These are phyloP conservation scores for Coniferiporia weirii DNA, from an alignment of 1,284 basidiomycete species.

Conservation along the genomic window DNA sequence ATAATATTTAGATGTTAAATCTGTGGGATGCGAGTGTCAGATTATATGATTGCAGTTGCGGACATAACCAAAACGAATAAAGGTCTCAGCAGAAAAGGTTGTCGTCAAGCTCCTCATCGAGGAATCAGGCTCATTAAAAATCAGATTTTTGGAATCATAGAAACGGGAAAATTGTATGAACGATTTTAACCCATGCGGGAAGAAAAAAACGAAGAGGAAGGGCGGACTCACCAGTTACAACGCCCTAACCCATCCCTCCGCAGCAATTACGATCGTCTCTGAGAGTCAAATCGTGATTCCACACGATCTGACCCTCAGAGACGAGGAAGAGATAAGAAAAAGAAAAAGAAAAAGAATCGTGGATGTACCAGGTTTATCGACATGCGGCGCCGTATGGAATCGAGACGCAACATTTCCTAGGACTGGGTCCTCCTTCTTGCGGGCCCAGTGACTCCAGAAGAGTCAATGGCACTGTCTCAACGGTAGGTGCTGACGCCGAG, in stretches of 20 bases:
- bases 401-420: conserved; percentile 21
- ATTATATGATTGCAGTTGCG: no score
- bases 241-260: no score
- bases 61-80: no score
- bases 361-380: conserved; percentile 20
- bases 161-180: background rate
- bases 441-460: conserved; percentile 6
- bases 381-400: conserved; percentile 17
- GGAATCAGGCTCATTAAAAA: conserved; percentile 20
- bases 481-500: conserved; percentile 16
- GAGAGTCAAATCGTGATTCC: no score
- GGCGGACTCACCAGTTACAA: background rate
- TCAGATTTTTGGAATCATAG: conserved; percentile 17
- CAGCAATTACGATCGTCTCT: no score
- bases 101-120: background rate
- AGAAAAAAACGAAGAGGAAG: background rate
- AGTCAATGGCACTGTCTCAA: conserved; percentile 20
- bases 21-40: no score
- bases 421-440: conserved; percentile 18
- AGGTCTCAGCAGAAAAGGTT: no score
- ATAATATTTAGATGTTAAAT: no score
- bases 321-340: no score
- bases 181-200: background rate
- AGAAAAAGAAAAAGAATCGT: background rate
- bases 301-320: no score